These are phyloP conservation scores for Bipolaris zeicola DNA, from an alignment of 2,329 filamentous ascomycete genomes.

Conservation along the genomic window DNA sequence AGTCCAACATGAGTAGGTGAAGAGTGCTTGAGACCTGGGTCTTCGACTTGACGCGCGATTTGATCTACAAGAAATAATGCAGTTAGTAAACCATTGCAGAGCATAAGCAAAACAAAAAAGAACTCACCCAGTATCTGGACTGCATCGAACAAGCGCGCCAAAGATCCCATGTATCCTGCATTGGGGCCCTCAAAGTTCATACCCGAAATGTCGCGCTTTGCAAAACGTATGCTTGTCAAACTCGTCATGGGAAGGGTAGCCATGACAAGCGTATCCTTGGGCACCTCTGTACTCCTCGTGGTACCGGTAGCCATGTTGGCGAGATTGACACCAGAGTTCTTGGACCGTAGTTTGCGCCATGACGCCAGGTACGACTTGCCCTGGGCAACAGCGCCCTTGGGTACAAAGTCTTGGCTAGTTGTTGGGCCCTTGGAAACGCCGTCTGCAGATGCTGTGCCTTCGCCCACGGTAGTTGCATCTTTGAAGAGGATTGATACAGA, in stretches of 20 bases:
- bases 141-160: constrained; percentile 90
- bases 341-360: constrained; percentile 87
- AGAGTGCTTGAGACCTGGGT: constrained; percentile 87
- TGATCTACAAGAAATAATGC: constrained; percentile 65
- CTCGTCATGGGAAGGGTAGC: constrained; percentile 66
- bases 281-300: constrained; percentile 33
- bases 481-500: constrained; percentile 76
- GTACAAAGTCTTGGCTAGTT: constrained; percentile 39
- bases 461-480: constrained; percentile 59
- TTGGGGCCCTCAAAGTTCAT: constrained; percentile 82
- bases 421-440: constrained; percentile 33
- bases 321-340: constrained; percentile 71
- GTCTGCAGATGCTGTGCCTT: constrained; percentile 33
- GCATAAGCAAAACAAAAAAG: background rate
- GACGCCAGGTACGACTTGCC: constrained; percentile 79
- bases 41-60: constrained; percentile 94
- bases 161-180: constrained; percentile 85
- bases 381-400: constrained; percentile 44
- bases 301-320: constrained; percentile 51
- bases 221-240: constrained; percentile 73
- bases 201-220: constrained; percentile 71
- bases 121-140: constrained; percentile 86
- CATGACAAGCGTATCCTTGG: constrained; percentile 65
- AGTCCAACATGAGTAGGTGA: constrained; percentile 94
- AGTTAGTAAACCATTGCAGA: too few species aligned